phyloP scores from a whole-genome alignment of 768 basidiomycete genomes.

The Mrakia hoshinonis region DNA sequence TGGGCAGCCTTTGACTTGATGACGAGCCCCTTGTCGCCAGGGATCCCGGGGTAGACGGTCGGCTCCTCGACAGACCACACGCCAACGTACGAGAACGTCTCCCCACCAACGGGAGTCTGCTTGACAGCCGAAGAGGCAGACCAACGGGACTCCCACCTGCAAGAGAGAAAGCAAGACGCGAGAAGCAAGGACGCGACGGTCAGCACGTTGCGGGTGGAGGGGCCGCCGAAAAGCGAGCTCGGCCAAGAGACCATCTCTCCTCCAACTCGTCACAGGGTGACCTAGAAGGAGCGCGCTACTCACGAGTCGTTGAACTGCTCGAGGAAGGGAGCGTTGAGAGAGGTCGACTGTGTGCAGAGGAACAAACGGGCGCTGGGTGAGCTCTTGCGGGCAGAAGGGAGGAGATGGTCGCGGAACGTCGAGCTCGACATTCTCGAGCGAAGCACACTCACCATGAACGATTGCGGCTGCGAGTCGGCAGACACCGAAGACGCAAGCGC shows the following conservation, averaged over 20 bases:
- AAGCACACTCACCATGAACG: not conserved
- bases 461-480: not conserved
- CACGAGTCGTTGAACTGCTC: constrained; percentile 81
- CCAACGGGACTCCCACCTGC: constrained; percentile 74
- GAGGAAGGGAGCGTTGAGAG: constrained; percentile 74
- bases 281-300: not conserved
- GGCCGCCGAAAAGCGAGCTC: not conserved
- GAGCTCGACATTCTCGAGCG: not conserved
- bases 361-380: not conserved
- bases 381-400: not conserved
- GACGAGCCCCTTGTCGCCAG: constrained; percentile 83
- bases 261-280: not conserved
- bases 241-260: not conserved
- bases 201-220: not conserved
- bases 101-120: constrained; percentile 89
- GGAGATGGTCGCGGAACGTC: constrained; percentile 10
- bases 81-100: constrained; percentile 61
- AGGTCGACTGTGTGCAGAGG: not conserved
- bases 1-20: constrained; percentile 85
- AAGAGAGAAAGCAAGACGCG: not conserved
- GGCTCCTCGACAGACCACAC: constrained; percentile 94
- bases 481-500: not conserved
- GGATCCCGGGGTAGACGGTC: constrained; percentile 56
- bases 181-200: not conserved
- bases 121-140: constrained; percentile 94